Base-by-base conservation (phyloP, 495 filamentous ascomycete species). In the Glarea lozoyensis region DNA sequence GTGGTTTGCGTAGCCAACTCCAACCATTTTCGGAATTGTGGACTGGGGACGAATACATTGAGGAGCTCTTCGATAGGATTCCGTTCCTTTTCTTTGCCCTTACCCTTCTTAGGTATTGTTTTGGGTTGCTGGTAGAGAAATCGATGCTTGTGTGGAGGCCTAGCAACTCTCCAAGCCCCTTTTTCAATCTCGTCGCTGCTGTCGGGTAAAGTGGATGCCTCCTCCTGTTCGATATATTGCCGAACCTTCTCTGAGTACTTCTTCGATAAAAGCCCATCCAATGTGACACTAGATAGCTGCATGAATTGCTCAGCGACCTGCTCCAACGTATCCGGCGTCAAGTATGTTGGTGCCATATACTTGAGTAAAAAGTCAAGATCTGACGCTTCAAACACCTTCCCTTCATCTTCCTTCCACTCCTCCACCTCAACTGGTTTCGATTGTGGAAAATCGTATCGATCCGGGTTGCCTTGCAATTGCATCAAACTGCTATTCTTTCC, bases 131-230 rank as follows among this genome's bases (percentile, higher is more conserved):
- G 75, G 62, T 86, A 99, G 10, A 93, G 64, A 63, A 82, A 99
- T 3, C 88, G 86, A 53, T 95, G 88, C 62, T 97, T 99, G 64
- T 97, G 89, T 2, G 92, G 92, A 23, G 92, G 92, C 11, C 78
- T 70, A 16, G 92, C 85, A 11, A 92, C 81, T 30, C 73, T 74
- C 84, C 84, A 90, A 6, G 68, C 64, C 3, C 62, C 57, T 3
- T 72, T 68, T 47, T 84, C 72, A 41, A 86, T 78, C 43, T 78
- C 75, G 1, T 65, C 54, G 25, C 68, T 73, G 20, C 64, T 65
- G 17, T 60, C 57, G 11, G 63, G 65, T 19, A 72, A 44, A n/a
- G 57, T 40, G 7, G 59, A 54, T 36, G 67, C 64, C 48, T 90
- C 83, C 46, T 80, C 74, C 3, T 67, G 64, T 36, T 80, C 72